A percentile compares a stretch with the other conserved stretches of the same genome.
These are phyloP conservation scores for Pleodorina starrii DNA, from an alignment of 139 green algal species.

Conservation along the genomic window DNA sequence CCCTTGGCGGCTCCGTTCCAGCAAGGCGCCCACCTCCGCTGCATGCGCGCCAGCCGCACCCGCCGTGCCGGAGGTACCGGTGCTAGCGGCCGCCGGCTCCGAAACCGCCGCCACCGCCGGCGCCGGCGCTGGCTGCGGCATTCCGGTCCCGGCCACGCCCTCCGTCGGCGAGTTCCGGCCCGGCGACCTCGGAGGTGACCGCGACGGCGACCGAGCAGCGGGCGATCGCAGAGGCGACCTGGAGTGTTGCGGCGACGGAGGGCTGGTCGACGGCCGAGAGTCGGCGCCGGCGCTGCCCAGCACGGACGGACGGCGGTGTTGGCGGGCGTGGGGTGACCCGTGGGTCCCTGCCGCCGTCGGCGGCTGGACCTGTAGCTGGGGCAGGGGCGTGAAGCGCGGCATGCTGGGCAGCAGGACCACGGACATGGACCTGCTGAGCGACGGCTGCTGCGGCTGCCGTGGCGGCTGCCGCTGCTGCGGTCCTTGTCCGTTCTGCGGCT, in stretches of 20 bases:
- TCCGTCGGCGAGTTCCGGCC: neutral
- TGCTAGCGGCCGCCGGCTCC: too few species aligned
- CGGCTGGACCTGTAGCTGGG: neutral
- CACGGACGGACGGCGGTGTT: too few species aligned
- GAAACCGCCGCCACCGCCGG: too few species aligned
- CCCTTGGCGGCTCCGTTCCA: too few species aligned
- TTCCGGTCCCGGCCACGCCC: neutral
- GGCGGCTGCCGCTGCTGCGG: neutral
- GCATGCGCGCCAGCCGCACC: too few species aligned
- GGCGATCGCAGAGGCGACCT: neutral
- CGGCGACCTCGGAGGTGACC: constrained; percentile 5
- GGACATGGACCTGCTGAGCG: neutral
- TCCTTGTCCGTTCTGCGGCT: too few species aligned
- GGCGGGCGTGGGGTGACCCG: neutral
- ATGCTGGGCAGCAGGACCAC: constrained; percentile 5
- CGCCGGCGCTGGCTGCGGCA: neutral
- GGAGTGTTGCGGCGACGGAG: neutral
- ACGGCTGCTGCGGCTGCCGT: neutral
- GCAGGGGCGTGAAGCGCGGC: constrained; percentile 8
- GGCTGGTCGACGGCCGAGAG: neutral
- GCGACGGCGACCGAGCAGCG: neutral
- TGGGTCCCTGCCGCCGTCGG: too few species aligned
- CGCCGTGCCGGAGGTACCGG: too few species aligned
- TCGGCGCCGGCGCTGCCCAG: neutral
- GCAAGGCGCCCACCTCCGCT: too few species aligned